Base-by-base conservation (phyloP, 345 rosid species). In the Citrus sinensis region DNA sequence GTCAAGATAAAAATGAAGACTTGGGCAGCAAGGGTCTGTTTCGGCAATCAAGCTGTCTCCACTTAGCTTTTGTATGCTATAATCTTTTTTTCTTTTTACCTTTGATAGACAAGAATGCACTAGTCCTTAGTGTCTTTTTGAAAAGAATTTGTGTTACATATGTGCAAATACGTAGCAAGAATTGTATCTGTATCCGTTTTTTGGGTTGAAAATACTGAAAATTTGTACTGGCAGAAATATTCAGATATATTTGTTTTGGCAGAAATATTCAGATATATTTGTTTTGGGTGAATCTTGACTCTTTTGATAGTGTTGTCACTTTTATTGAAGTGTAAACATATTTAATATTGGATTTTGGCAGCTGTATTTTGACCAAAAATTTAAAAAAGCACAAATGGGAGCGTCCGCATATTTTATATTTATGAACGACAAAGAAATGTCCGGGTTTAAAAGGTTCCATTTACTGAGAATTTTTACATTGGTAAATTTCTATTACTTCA, bases 11-110 rank as follows among this genome's bases (percentile, higher is more conserved):
- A 73, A 74, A 71, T 7, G 78, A 74, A 35, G 20, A 64, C 79
- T 77, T 80, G 60, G 16, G 85, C 79, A 76, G 71, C 69, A 73
- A 82, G 78, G 78, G 66, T 75, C 83, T 74, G 83, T 69, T 76
- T 75, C 77, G 71, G 84, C 66, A 77, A 85, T 81, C 79, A 85
- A 77, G 71, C 67, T 85, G 87, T 85, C 87, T 86, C 82, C 78
- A 39, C 37, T 40, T 51, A 39, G 75, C 82, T 75, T 81, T 84
- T 81, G 40, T 40, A 19, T 70, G 60, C 32, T 55, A 51, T 59
- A 16, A 34, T 61, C 63, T 72, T 78, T 66, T 66, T 29, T 62
- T 71, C 58, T 78, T 29, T 73, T 46, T 65, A 16, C 56, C 63
- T 65, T 73, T 78, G 46, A 27, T 27, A 69, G 77, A 77, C 66